phyloP scores from a whole-genome alignment of 306 rosid genomes.

The Vigna reflexopilosa region DNA sequence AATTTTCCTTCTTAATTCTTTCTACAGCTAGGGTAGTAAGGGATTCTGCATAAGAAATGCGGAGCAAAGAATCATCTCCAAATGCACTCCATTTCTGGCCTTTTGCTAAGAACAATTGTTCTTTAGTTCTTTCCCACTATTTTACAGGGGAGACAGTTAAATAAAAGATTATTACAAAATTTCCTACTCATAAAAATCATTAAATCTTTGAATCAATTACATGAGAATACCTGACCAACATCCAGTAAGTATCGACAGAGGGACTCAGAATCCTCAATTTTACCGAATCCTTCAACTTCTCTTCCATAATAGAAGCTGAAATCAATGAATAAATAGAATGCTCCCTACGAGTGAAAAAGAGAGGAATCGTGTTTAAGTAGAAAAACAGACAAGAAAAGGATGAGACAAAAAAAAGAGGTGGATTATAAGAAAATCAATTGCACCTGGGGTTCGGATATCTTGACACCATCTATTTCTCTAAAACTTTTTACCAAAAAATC shows the following conservation, averaged over 20 bases:
- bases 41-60: too few relatives aligned
- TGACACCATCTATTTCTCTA: conserved; percentile 76
- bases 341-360: conserved; percentile 70
- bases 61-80: too few relatives aligned
- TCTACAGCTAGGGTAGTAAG: too few relatives aligned
- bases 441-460: conserved; percentile 88
- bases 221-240: conserved; percentile 75
- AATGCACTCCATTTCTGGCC: too few relatives aligned
- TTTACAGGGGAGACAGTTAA: too few relatives aligned
- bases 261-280: conserved; percentile 79
- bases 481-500: conserved; percentile 90
- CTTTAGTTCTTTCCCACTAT: too few relatives aligned
- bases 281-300: conserved; percentile 87
- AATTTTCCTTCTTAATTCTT: too few relatives aligned
- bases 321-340: conserved; percentile 92
- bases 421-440: conserved; percentile 34
- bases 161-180: too few relatives aligned
- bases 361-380: neutral
- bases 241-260: conserved; percentile 84
- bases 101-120: too few relatives aligned
- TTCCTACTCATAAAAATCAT: too few relatives aligned
- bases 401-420: conserved; percentile 8
- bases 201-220: neutral
- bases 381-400: neutral
- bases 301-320: conserved; percentile 84